Evolutionary conservation across 2,329 filamentous ascomycete genomes (phyloP).

Genomic region (Biscogniauxia mediterranea): DNA sequence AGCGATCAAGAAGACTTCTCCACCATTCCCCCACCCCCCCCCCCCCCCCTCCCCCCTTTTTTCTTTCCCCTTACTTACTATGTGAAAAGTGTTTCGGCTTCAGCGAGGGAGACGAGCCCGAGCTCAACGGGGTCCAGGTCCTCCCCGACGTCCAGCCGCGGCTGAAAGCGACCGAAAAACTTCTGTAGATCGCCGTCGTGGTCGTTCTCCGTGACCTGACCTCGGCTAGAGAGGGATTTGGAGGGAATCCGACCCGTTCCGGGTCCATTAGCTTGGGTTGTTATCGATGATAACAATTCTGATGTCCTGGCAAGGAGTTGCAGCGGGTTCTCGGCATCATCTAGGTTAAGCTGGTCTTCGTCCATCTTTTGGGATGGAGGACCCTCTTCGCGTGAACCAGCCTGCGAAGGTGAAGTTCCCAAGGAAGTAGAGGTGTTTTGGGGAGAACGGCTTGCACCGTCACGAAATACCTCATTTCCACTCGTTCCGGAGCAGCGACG

Average conservation of each 20-base stretch:
- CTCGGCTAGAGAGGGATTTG: slow-evolving; percentile 29
- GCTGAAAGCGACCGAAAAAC: slow-evolving; percentile 66
- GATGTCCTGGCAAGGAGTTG: slow-evolving; percentile 72
- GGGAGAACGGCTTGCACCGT: slow-evolving; percentile 28
- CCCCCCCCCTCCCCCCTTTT: no score
- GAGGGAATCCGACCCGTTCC: slow-evolving; percentile 15
- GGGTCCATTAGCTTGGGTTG: slow-evolving; percentile 25
- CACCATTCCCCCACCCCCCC: no score
- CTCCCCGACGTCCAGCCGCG: slow-evolving; percentile 60
- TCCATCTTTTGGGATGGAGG: slow-evolving; percentile 36
- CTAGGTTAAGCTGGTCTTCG: slow-evolving; percentile 48
- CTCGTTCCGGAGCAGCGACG: slow-evolving; percentile 20
- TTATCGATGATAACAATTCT: slow-evolving; percentile 50
- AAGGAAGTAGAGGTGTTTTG: slow-evolving; percentile 28
- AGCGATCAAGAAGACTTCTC: neutral
- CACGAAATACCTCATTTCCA: slow-evolving; percentile 15
- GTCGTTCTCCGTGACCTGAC: slow-evolving; percentile 36
- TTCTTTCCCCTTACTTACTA: slow-evolving; percentile 54
- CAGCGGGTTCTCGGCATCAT: slow-evolving; percentile 73
- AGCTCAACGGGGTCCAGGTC: slow-evolving; percentile 69
- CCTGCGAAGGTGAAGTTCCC: slow-evolving; percentile 30
- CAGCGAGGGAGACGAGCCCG: slow-evolving; percentile 64
- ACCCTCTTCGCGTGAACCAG: slow-evolving; percentile 26
- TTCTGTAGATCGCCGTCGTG: slow-evolving; percentile 52
- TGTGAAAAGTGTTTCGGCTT: slow-evolving; percentile 61